phyloP scores from a whole-genome alignment of 2,329 filamentous ascomycete species.

The Spiromastix sp. region DNA sequence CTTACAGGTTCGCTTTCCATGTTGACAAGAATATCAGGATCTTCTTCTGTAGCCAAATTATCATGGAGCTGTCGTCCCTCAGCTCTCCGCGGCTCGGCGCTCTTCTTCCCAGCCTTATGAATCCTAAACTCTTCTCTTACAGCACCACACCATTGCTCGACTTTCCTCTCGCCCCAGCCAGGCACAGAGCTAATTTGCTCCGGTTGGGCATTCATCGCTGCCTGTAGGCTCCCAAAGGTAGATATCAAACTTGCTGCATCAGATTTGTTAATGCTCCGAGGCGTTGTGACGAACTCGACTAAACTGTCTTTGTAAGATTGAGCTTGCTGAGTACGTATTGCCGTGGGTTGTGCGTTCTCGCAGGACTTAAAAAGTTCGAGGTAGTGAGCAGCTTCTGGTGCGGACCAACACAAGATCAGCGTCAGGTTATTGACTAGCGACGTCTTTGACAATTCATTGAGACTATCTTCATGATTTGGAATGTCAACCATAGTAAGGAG shows the following conservation, averaged over 20 bases:
- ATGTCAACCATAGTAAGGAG: constrained; percentile 91
- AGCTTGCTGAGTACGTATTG: constrained; percentile 77
- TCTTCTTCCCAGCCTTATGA: constrained; percentile 55
- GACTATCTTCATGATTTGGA: constrained; percentile 77
- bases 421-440: constrained; percentile 88
- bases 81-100: constrained; percentile 14
- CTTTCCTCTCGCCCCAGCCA: constrained; percentile 94
- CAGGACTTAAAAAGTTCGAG: constrained; percentile 91
- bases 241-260: constrained; percentile 85
- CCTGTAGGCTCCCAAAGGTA: constrained; percentile 80
- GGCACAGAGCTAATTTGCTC: constrained; percentile 78
- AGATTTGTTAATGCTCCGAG: constrained; percentile 84
- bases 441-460: constrained; percentile 87
- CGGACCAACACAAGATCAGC: constrained; percentile 85
- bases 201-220: constrained; percentile 75
- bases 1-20: background rate
- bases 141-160: constrained; percentile 70
- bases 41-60: constrained; percentile 17
- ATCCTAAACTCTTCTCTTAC: constrained; percentile 79
- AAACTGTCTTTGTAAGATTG: constrained; percentile 76
- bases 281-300: constrained; percentile 85
- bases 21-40: constrained; percentile 14
- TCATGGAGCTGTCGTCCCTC: constrained; percentile 8
- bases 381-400: constrained; percentile 86
- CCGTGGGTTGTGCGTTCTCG: constrained; percentile 71